Evolutionary conservation across 106 monocot genomes (phyloP).

Genomic region (Iris macrosiphon): DNA sequence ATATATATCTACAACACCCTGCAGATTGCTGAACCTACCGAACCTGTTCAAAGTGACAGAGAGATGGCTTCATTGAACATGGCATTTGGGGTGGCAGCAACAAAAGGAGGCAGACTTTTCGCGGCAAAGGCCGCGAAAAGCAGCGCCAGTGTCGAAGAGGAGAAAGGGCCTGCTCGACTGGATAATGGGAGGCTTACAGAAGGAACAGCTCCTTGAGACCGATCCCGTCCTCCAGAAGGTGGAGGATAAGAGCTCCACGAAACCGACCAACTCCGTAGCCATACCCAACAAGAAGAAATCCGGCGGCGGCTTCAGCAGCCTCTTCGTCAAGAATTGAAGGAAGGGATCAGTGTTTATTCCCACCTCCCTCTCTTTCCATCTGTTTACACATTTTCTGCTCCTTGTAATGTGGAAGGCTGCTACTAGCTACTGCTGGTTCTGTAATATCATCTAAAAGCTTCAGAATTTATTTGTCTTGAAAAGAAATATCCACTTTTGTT

Average conservation of each 20-base stretch:
- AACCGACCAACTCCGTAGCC: slow-evolving; percentile 3
- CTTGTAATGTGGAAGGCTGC: too few relatives aligned
- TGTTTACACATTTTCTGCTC: too few relatives aligned
- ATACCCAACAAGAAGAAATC: slow-evolving; percentile 11
- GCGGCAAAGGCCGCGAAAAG: slow-evolving; percentile 2
- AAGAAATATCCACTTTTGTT: too few relatives aligned
- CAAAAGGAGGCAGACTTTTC: not conserved
- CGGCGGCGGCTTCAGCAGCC: slow-evolving; percentile 7
- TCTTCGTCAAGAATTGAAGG: slow-evolving; percentile 20
- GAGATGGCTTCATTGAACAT: slow-evolving; percentile 17
- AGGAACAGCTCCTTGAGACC: slow-evolving; percentile 18
- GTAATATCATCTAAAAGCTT: too few relatives aligned
- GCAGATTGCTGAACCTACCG: not conserved
- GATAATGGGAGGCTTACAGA: slow-evolving; percentile 10
- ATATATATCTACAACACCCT: not conserved
- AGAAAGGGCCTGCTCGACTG: slow-evolving; percentile 10
- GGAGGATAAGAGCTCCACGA: slow-evolving; percentile 4
- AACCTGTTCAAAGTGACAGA: not conserved
- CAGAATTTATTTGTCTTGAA: too few relatives aligned
- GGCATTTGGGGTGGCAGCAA: slow-evolving; percentile 5
- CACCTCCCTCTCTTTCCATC: too few relatives aligned
- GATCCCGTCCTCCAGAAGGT: slow-evolving; percentile 22
- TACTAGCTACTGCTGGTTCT: too few relatives aligned
- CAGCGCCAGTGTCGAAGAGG: slow-evolving; percentile 3
- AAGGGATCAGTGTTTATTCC: too few relatives aligned